Evolutionary conservation across 352 stramenopile species (phyloP).

Genomic region (Globisporangium emineosum): DNA sequence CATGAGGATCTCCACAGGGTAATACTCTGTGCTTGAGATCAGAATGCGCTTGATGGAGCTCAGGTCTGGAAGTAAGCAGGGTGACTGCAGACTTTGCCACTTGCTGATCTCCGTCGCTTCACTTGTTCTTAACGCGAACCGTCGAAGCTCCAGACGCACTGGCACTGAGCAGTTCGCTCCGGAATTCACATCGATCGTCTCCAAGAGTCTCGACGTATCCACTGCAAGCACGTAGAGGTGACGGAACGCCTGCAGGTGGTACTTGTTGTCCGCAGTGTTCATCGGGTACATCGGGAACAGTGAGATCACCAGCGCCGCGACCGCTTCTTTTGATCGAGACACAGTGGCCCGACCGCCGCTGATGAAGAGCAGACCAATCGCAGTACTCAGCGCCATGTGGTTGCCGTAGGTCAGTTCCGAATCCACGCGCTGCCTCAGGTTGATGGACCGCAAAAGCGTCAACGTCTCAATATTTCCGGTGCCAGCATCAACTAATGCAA

Average conservation of each 20-base stretch:
- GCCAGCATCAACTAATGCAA: constrained; percentile 95
- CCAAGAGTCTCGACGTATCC: constrained; percentile 63
- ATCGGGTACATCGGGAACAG: constrained; percentile 94
- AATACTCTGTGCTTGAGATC: constrained; percentile 49
- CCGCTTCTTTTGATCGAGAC: constrained; percentile 82
- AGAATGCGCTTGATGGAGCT: constrained; percentile 49
- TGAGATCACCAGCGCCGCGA: constrained; percentile 93
- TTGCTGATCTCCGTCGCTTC: neutral
- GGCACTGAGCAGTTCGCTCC: constrained; percentile 41
- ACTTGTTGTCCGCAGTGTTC: constrained; percentile 94
- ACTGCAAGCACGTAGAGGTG: constrained; percentile 91
- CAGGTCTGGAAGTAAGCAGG: constrained; percentile 71
- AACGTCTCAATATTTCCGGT: constrained; percentile 94
- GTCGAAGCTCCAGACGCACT: constrained; percentile 41
- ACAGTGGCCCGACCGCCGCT: constrained; percentile 93
- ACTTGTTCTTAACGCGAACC: neutral
- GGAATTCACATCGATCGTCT: constrained; percentile 75
- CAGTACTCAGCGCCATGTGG: constrained; percentile 93
- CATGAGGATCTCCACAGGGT: constrained; percentile 65
- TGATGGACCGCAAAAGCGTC: constrained; percentile 87
- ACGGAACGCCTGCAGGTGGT: constrained; percentile 82
- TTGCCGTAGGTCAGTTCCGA: constrained; percentile 91
- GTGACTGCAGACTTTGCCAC: constrained; percentile 42
- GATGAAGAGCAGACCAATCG: constrained; percentile 96
- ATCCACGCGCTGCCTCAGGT: constrained; percentile 74